Percentiles rank a stretch among this genome's conserved stretches.
phyloP scores from a whole-genome alignment of 2,329 filamentous ascomycete species.

The Aureobasidium sp. region DNA sequence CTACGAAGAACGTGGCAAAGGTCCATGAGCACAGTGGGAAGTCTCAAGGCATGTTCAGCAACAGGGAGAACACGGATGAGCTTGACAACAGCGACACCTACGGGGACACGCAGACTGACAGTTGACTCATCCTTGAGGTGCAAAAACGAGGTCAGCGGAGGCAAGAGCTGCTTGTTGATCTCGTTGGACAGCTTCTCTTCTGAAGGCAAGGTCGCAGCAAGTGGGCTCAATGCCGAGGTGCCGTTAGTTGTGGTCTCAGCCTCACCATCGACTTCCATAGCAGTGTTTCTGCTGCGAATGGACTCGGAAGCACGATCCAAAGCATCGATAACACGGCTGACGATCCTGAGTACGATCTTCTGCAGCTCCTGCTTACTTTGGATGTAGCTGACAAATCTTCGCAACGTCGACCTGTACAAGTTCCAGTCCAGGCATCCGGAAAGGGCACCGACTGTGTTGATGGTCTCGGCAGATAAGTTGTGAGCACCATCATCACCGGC shows the following conservation, averaged over 20 bases:
- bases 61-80: conserved; percentile 71
- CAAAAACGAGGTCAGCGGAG: conserved; percentile 71
- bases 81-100: conserved; percentile 82
- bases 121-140: conserved; percentile 93
- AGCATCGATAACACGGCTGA: conserved; percentile 74
- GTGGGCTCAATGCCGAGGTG: not conserved
- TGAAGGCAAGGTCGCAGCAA: conserved; percentile 35
- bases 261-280: not conserved
- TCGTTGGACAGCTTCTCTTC: conserved; percentile 45
- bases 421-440: conserved; percentile 77
- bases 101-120: conserved; percentile 84
- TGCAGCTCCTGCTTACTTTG: conserved; percentile 71
- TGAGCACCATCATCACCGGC: conserved; percentile 69
- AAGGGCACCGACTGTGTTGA: conserved; percentile 68
- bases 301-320: conserved; percentile 37
- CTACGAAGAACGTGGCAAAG: conserved; percentile 89
- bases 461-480: conserved; percentile 77
- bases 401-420: conserved; percentile 77
- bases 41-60: conserved; percentile 60
- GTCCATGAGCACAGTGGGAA: conserved; percentile 81
- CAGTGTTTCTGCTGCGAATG: not conserved
- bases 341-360: conserved; percentile 74
- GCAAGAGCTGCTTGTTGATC: conserved; percentile 65
- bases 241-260: not conserved
- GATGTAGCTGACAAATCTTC: conserved; percentile 75